phyloP scores from a whole-genome alignment of 2,329 filamentous ascomycete species.

The Diaporthe citriasiana region DNA sequence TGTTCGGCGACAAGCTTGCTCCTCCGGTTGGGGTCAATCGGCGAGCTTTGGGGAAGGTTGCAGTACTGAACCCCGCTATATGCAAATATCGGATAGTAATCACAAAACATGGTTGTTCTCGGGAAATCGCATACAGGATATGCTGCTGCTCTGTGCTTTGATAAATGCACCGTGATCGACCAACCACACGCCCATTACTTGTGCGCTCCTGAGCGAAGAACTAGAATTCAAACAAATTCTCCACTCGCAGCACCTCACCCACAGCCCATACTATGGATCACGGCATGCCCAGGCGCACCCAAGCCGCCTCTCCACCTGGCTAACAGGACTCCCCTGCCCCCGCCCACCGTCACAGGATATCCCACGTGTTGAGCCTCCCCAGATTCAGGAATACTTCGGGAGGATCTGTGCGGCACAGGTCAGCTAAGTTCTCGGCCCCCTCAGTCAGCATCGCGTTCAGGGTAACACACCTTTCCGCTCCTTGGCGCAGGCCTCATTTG shows the following conservation, averaged over 20 bases:
- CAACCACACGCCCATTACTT: slow-evolving; percentile 2
- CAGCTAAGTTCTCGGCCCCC: neutral
- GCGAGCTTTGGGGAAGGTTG: neutral
- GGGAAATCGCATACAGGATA: neutral
- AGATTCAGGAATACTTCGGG: slow-evolving; percentile 33
- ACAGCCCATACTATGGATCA: neutral
- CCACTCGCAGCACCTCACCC: neutral
- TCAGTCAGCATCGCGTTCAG: neutral
- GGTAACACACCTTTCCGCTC: slow-evolving; percentile 18
- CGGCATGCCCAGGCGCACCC: neutral
- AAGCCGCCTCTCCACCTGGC: neutral
- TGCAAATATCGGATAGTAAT: neutral
- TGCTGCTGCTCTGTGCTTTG: neutral
- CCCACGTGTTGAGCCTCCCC: slow-evolving; percentile 39
- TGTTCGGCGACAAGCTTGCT: neutral
- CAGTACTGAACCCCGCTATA: neutral
- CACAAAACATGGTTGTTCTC: neutral
- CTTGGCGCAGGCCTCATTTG: slow-evolving; percentile 32
- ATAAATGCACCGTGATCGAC: neutral
- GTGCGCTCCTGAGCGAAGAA: neutral
- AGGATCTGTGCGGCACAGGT: slow-evolving; percentile 10
- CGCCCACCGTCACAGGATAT: slow-evolving; percentile 27
- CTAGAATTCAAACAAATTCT: neutral
- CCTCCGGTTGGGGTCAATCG: neutral
- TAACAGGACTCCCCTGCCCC: neutral